Evolutionary conservation across 495 filamentous ascomycete species (phyloP).

Genomic region (Hypoxylon lienhwacheense): DNA sequence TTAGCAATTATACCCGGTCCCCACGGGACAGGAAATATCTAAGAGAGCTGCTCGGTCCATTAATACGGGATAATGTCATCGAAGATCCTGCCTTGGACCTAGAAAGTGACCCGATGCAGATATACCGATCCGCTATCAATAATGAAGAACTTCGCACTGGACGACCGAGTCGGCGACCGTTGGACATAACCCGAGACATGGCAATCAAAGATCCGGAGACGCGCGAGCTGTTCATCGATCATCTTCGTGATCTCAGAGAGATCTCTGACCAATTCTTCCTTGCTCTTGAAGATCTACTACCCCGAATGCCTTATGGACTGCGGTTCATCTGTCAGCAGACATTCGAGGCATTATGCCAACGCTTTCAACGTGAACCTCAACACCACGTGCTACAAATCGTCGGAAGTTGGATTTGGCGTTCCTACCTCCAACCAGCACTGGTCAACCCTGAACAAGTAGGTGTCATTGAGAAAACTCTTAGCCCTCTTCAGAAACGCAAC

Average conservation of each 20-base stretch:
- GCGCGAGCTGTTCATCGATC: conserved; percentile 85
- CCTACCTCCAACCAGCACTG: conserved; percentile 88
- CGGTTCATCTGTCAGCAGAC: conserved; percentile 87
- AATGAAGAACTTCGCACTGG: conserved; percentile 96
- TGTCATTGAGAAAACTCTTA: conserved; percentile 81
- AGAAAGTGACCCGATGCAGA: conserved; percentile 97
- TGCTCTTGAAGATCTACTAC: conserved; percentile 76
- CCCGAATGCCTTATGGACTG: conserved; percentile 89
- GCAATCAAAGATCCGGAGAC: conserved; percentile 94
- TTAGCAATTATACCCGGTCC: conserved; percentile 85
- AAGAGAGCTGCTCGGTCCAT: conserved; percentile 75
- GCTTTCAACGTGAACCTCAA: conserved; percentile 78
- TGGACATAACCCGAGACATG: conserved; percentile 83
- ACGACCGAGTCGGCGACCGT: conserved; percentile 71
- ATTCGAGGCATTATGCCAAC: conserved; percentile 71
- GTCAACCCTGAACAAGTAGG: conserved; percentile 85
- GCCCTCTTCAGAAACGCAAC: conserved; percentile 91
- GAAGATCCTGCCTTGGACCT: conserved; percentile 89
- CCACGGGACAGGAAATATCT: conserved; percentile 92
- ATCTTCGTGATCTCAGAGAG: conserved; percentile 89
- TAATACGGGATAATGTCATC: conserved; percentile 85
- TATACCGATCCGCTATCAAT: conserved; percentile 91
- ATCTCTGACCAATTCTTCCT: conserved; percentile 87
- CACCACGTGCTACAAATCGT: conserved; percentile 79
- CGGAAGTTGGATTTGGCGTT: conserved; percentile 88